Conservation (phyloP, 305 asterid species). For the Fraxinus angustifolia region DNA sequence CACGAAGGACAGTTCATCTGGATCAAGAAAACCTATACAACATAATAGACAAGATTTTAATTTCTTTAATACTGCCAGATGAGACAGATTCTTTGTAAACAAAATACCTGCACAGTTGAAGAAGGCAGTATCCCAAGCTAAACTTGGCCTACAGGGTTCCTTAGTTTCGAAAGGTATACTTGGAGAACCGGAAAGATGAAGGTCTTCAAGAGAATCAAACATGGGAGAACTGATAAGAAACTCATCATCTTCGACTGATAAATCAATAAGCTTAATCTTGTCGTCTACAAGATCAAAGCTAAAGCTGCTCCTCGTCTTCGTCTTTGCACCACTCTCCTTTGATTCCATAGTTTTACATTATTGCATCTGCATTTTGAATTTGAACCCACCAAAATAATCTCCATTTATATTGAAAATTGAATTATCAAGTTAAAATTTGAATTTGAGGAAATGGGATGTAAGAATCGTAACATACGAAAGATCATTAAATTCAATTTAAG, state of each 20-base stretch:
- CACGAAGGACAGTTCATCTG: constrained; percentile 48
- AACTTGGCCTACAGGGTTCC: constrained; percentile 55
- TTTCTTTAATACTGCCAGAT: not conserved
- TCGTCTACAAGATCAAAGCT: constrained; percentile 37
- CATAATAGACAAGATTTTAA: not conserved
- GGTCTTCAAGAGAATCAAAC: constrained; percentile 40
- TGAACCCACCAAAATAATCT: not conserved
- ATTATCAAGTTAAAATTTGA: not conserved
- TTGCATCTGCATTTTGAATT: not conserved
- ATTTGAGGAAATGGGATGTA: not conserved
- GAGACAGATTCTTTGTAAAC: not conserved
- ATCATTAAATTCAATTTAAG: not conserved
- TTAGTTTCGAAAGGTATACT: constrained; percentile 5
- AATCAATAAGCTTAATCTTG: constrained; percentile 57
- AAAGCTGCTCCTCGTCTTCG: constrained; percentile 32
- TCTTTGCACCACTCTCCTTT: constrained; percentile 3
- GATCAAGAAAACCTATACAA: constrained; percentile 56
- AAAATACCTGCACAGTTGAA: constrained; percentile 50
- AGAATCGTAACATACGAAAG: not conserved
- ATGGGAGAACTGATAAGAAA: constrained; percentile 46
- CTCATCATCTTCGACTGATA: constrained; percentile 45
- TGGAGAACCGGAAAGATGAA: constrained; percentile 45
- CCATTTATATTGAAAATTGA: not conserved
- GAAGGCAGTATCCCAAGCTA: constrained; percentile 76
- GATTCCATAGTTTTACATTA: constrained; percentile 20